A percentile compares a stretch with the other conserved stretches of the same genome.
Conservation (phyloP, 2,329 filamentous ascomycete species). For the Venturia oleaginea region DNA sequence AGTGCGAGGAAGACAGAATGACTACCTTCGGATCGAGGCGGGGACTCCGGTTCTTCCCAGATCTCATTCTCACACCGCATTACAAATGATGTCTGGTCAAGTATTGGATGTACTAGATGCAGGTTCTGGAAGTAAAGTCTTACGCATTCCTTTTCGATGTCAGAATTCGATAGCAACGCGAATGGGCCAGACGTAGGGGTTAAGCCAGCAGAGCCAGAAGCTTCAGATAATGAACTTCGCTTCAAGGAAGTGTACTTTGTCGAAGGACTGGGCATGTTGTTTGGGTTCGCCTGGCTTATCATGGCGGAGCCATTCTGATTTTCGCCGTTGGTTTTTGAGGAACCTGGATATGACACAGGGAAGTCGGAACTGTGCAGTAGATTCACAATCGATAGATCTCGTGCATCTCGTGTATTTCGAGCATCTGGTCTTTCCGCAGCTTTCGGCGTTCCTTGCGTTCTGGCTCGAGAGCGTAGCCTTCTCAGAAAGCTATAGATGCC, state of each 20-base stretch:
- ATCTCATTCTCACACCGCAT: slow-evolving; percentile 30
- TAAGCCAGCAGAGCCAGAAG: not conserved
- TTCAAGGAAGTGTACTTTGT: not conserved
- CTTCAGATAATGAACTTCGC: not conserved
- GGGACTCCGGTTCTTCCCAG: slow-evolving; percentile 13
- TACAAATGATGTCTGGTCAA: slow-evolving; percentile 38
- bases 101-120: slow-evolving; percentile 40
- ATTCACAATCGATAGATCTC: slow-evolving; percentile 13
- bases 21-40: not conserved
- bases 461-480: slow-evolving; percentile 13
- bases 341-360: not conserved
- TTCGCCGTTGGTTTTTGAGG: not conserved
- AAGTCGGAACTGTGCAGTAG: slow-evolving; percentile 14
- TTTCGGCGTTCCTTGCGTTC: not conserved
- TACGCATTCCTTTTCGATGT: slow-evolving; percentile 17
- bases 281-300: not conserved
- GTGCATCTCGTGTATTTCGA: slow-evolving; percentile 6
- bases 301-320: not conserved
- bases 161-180: slow-evolving; percentile 6
- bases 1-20: slow-evolving; percentile 18
- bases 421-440: not conserved
- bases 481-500: slow-evolving; percentile 15
- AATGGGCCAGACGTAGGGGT: not conserved
- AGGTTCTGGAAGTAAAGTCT: slow-evolving; percentile 38
- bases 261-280: slow-evolving; percentile 4